phyloP scores from a whole-genome alignment of 2,329 filamentous ascomycete genomes.

The Penicillium sp. region DNA sequence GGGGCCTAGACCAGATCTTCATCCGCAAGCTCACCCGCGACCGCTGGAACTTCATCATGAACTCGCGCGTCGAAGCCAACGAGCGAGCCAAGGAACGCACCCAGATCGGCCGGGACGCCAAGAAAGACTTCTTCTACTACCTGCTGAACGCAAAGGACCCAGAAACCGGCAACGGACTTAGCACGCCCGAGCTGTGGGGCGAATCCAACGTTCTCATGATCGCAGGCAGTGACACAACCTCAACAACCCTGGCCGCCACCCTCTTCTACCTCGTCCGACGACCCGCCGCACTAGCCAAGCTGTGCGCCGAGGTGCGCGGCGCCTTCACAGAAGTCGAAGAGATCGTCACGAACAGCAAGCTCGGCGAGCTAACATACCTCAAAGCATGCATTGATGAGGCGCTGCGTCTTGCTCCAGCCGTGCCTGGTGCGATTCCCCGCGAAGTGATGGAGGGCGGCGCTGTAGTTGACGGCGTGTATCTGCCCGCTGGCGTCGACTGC shows the following conservation, averaged over 20 bases:
- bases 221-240: slow-evolving; percentile 68
- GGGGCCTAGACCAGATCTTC: slow-evolving; percentile 64
- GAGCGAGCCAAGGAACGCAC: slow-evolving; percentile 57
- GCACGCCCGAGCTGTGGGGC: slow-evolving; percentile 63
- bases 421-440: slow-evolving; percentile 38
- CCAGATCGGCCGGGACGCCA: slow-evolving; percentile 61
- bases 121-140: slow-evolving; percentile 73
- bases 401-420: slow-evolving; percentile 40
- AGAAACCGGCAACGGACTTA: slow-evolving; percentile 65
- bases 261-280: slow-evolving; percentile 42
- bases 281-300: slow-evolving; percentile 28
- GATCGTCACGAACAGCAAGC: slow-evolving; percentile 33
- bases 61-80: slow-evolving; percentile 63
- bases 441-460: slow-evolving; percentile 40
- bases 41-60: slow-evolving; percentile 66
- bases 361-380: slow-evolving; percentile 40
- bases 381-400: slow-evolving; percentile 44
- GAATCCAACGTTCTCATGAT: slow-evolving; percentile 70
- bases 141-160: slow-evolving; percentile 68
- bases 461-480: slow-evolving; percentile 36
- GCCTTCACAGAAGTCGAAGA: slow-evolving; percentile 37
- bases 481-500: slow-evolving; percentile 56
- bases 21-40: slow-evolving; percentile 65
- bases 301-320: slow-evolving; percentile 37
- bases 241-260: slow-evolving; percentile 53